Conservation (phyloP, 768 basidiomycete species). For the Mrakia hoshinonis region DNA sequence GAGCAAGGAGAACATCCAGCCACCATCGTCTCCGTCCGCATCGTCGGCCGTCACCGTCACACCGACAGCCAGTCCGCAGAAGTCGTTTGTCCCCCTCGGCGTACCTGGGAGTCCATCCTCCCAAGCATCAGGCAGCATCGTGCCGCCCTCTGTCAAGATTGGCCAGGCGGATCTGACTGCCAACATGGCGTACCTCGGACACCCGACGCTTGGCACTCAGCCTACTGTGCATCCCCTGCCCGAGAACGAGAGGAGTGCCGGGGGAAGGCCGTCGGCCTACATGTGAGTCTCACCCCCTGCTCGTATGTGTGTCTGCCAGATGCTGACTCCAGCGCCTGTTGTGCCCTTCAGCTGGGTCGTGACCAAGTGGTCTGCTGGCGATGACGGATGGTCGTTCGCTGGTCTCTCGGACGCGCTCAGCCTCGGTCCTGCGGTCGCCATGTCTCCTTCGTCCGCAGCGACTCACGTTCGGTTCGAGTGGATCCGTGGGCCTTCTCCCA, state of each 20-base stretch:
- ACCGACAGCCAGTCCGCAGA: not conserved
- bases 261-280: slow-evolving; percentile 8
- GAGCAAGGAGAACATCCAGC: not conserved
- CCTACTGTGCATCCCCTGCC: slow-evolving; percentile 19
- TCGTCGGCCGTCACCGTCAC: not conserved
- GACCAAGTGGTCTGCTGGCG: slow-evolving; percentile 17
- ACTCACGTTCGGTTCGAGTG: slow-evolving; percentile 25
- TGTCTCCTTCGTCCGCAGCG: not conserved
- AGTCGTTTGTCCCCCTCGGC: slow-evolving; percentile 5
- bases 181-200: slow-evolving; percentile 16
- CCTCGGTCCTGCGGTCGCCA: not conserved
- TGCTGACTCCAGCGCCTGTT: not conserved
- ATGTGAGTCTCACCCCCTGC: slow-evolving; percentile 3
- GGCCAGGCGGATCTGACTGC: not conserved
- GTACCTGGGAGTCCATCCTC: not conserved
- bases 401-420: slow-evolving; percentile 17
- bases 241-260: not conserved
- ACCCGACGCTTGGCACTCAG: slow-evolving; percentile 10
- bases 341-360: slow-evolving; percentile 15
- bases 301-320: not conserved
- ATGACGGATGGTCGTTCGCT: slow-evolving; percentile 27
- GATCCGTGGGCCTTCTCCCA: slow-evolving; percentile 6
- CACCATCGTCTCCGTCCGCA: not conserved
- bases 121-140: not conserved
- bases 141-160: not conserved